Base-by-base conservation (phyloP, 805 yeast genomes). In the Ogataea glucozyma region DNA sequence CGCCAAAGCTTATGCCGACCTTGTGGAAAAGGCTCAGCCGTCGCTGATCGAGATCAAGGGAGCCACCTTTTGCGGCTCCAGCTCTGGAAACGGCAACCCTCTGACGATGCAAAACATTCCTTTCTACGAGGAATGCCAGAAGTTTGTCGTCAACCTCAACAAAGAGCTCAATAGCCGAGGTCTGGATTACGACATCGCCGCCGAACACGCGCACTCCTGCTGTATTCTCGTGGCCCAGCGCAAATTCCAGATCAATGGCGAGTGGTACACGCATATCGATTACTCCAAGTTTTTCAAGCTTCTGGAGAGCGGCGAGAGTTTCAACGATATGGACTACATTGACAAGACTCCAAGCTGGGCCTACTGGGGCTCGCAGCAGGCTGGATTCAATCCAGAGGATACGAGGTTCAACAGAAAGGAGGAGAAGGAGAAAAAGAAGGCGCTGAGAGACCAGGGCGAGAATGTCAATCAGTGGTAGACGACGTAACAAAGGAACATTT, bases 41-140 rank as follows among this genome's bases (percentile, higher is more conserved):
- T 83, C 95, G 31, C 86, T 89, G 54, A 85, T 89, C 46, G 97
- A 89, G 64, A 84, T 89, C 47, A 89, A 89, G 65, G 97, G 97
- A 42, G 97, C 96, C 10, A 89, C 97, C 0, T 89, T 87, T 67
- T 88, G 97, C 70, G 97, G 97, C 0, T 84, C 95, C 0, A 85
- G 96, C 10, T 69, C 68, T 43, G 88, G 83, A 34, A 85, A 87
- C 61, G 90, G 93, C 24, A 88, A 89, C 58, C 90, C 96, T 36
- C 71, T 89, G 52, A 88, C 97, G 2, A 89, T 89, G 97, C 91
- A 89, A 61, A 89, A 89, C 58, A 93, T 90, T 43, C 97, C 97
- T 33, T 89, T 86, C 59, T 89, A 89, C 60, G 95, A 88, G 49
- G 97, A 89, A 62, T 91, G 96, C 59, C 81, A 79, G 53, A 68